Evolutionary conservation across 768 basidiomycete genomes (phyloP).

Genomic region (Suillus subaureus): DNA sequence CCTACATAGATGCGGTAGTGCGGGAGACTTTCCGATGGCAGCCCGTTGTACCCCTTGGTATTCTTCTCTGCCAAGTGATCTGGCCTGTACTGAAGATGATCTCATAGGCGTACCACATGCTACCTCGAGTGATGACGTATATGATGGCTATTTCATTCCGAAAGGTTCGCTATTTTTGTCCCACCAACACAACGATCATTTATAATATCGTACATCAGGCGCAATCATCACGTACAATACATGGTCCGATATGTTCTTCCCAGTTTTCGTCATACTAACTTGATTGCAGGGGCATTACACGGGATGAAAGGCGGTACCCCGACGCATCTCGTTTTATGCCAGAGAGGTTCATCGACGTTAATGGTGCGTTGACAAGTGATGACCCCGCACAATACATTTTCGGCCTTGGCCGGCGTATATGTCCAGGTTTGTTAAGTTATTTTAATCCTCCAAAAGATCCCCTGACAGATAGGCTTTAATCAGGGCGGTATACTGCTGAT

Average conservation of each 20-base stretch:
- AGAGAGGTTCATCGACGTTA: constrained; percentile 15
- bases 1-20: constrained; percentile 19
- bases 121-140: constrained; percentile 13
- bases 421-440: background rate
- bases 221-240: constrained; percentile 13
- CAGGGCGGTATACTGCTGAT: constrained; percentile 25
- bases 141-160: constrained; percentile 22
- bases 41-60: constrained; percentile 19
- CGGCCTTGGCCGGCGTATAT: constrained; percentile 12
- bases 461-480: background rate
- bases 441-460: background rate
- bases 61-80: background rate
- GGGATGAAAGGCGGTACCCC: constrained; percentile 17
- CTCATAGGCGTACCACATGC: constrained; percentile 17
- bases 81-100: background rate
- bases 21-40: constrained; percentile 21
- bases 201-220: constrained; percentile 2
- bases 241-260: constrained; percentile 8
- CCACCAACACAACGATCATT: too few relatives aligned
- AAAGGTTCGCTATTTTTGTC: constrained; percentile 10
- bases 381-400: constrained; percentile 13
- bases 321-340: constrained; percentile 15
- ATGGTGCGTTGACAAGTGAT: constrained; percentile 15
- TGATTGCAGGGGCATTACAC: constrained; percentile 14
- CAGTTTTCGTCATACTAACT: background rate